Percentiles rank a stretch among this genome's conserved stretches.
Conservation (phyloP, 306 rosid genomes). For the Hippophae rhamnoides region DNA sequence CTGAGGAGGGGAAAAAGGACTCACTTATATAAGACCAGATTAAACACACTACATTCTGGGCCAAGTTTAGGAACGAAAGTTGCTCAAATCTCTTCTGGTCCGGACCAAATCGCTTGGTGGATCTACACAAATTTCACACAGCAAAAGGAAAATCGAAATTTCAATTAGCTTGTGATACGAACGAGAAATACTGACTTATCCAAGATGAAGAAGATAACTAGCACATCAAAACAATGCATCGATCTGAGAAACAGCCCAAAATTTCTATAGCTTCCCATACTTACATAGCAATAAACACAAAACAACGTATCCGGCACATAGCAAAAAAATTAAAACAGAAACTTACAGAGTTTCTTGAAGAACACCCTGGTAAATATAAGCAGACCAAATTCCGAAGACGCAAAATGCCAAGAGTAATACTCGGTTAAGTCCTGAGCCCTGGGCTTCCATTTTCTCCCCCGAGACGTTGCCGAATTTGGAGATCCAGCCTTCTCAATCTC, state of each 20-base stretch:
- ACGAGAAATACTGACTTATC: background rate
- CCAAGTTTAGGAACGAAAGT: conserved; percentile 85
- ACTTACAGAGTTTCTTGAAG: conserved; percentile 91
- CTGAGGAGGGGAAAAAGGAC: conserved; percentile 12
- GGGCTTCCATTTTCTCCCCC: conserved; percentile 58
- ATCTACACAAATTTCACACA: conserved; percentile 35
- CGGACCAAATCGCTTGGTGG: conserved; percentile 86
- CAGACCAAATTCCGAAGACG: conserved; percentile 88
- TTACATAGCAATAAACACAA: background rate
- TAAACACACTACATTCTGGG: conserved; percentile 85
- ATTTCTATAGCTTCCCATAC: background rate
- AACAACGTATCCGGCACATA: background rate
- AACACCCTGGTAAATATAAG: conserved; percentile 90
- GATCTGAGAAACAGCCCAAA: too few relatives aligned
- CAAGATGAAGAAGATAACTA: too few relatives aligned
- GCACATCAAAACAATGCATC: too few relatives aligned
- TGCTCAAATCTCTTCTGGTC: conserved; percentile 67
- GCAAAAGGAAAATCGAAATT: background rate
- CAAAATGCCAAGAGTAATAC: conserved; percentile 64
- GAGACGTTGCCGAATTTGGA: conserved; percentile 23
- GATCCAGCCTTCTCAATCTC: conserved; percentile 16
- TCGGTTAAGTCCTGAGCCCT: conserved; percentile 69
- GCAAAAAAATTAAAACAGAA: background rate
- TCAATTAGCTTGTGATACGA: background rate
- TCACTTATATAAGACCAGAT: conserved; percentile 87